Base-by-base conservation (phyloP, 1,284 basidiomycete genomes). In the Termitomyces sp. region DNA sequence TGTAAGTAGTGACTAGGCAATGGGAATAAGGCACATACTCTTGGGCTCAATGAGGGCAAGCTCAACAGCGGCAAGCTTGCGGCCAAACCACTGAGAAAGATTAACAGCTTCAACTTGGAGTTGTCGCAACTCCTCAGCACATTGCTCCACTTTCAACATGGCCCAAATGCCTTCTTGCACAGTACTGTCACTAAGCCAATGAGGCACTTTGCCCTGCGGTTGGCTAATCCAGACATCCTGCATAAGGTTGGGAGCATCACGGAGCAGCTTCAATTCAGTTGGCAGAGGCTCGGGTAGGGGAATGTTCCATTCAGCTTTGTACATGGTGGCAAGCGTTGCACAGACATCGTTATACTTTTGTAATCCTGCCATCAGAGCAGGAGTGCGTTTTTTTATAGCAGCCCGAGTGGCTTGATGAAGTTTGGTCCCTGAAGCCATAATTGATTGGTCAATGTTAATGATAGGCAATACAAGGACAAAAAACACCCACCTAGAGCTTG, bases 141-240 rank as follows among this genome's bases (percentile, higher is more conserved):
- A 74, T 3, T 61, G 49, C 19, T 72, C 66, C 0, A 49, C 0
- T 18, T 63, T 63, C 2, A 70, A 60, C 35, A 71, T 59, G 0
- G 63, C 66, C 0, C 60, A 49, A 7, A 73, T 73, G 0, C 69
- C 70, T 10, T 65, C 46, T 0, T 63, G 59, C 1, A 72, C 59
- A 9, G 65, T 48, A 0, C 33, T 14, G 49, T 74, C 68, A 16
- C 67, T 57, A 0, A 74, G 60, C 74, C 74, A 75, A 7, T 46
- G 47, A 1, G 68, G 35, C 2, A 38, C 7, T 3, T 38, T 9
- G 16, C 18, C 10, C 14, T 6, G 9, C 4, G 35, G 16, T 1
- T 8, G 8, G 7, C 35, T 30, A 10, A 30, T 30, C 28, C 28
- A 30, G 28, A 30, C 28, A 30, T 30, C 28, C 6, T 30, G 7